Evolutionary conservation across 176 grass and related monocot species (phyloP).

Genomic region (Zoysia japonica): DNA sequence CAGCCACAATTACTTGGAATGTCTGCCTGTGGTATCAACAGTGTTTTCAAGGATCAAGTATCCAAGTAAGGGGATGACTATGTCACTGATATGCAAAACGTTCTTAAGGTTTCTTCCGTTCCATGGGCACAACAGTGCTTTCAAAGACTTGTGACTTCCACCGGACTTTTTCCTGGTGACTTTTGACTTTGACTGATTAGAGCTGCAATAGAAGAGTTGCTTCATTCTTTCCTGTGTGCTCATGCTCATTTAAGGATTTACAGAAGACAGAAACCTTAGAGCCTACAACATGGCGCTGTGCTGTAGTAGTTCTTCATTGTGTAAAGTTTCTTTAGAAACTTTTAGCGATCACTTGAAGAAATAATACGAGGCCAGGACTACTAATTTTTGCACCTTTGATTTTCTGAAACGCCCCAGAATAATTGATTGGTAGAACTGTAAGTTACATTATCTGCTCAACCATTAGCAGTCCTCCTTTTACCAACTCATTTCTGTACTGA

Average conservation of each 20-base stretch:
- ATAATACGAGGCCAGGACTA: neutral
- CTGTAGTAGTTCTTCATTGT: neutral
- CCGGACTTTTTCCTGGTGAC: neutral
- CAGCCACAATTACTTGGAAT: neutral
- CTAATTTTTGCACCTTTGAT: neutral
- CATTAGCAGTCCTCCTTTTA: neutral
- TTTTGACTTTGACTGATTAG: neutral
- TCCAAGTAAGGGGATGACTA: neutral
- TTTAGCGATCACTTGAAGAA: neutral
- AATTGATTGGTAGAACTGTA: neutral
- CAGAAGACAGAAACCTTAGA: neutral
- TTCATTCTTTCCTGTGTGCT: neutral
- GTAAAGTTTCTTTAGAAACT: neutral
- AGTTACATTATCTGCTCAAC: neutral
- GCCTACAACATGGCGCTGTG: neutral
- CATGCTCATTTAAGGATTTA: slow-evolving; percentile 6
- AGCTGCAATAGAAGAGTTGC: neutral
- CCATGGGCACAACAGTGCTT: neutral
- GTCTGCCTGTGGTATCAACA: neutral
- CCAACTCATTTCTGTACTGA: neutral
- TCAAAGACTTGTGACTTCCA: neutral
- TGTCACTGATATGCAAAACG: neutral
- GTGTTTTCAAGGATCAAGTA: neutral
- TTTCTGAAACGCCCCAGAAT: neutral
- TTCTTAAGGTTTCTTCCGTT: neutral